Conservation (phyloP, 768 basidiomycete genomes). For the Suillus hirtellus region DNA sequence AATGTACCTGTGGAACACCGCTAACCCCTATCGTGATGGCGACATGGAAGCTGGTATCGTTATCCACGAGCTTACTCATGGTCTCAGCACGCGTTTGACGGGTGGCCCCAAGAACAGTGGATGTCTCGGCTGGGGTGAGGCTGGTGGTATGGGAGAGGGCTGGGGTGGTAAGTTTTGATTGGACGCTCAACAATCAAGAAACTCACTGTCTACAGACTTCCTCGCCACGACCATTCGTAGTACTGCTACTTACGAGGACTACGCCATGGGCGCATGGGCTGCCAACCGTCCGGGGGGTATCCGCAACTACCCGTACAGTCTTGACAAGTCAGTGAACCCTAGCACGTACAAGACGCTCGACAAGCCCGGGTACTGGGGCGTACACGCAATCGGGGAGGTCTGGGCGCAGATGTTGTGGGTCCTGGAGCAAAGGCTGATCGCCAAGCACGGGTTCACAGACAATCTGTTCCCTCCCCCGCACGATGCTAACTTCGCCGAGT, state of each 20-base stretch:
- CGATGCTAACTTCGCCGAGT: slow-evolving; percentile 54
- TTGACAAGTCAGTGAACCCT: slow-evolving; percentile 76
- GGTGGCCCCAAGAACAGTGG: slow-evolving; percentile 92
- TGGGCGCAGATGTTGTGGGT: slow-evolving; percentile 94
- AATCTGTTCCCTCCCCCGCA: slow-evolving; percentile 81
- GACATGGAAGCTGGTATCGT: slow-evolving; percentile 97
- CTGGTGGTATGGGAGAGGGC: slow-evolving; percentile 97
- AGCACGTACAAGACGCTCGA: slow-evolving; percentile 94
- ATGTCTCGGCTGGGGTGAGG: slow-evolving; percentile 94
- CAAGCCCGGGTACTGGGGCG: slow-evolving; percentile 92
- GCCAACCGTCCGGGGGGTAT: slow-evolving; percentile 77
- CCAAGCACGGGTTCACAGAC: slow-evolving; percentile 78
- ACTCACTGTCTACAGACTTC: slow-evolving; percentile 50
- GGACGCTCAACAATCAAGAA: background rate
- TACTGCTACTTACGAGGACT: slow-evolving; percentile 70
- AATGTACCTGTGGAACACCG: slow-evolving; percentile 97
- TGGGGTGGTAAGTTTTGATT: slow-evolving; percentile 67
- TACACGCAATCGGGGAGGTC: slow-evolving; percentile 90
- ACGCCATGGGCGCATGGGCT: slow-evolving; percentile 95
- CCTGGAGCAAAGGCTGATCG: slow-evolving; percentile 69
- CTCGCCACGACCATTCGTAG: slow-evolving; percentile 87
- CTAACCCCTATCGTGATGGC: slow-evolving; percentile 88
- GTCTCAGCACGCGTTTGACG: slow-evolving; percentile 90
- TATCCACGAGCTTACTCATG: slow-evolving; percentile 88
- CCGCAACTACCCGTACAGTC: slow-evolving; percentile 87